These are phyloP conservation scores for Cyclotella cryptica DNA, from an alignment of 108 stramenopile species.

Conservation along the genomic window DNA sequence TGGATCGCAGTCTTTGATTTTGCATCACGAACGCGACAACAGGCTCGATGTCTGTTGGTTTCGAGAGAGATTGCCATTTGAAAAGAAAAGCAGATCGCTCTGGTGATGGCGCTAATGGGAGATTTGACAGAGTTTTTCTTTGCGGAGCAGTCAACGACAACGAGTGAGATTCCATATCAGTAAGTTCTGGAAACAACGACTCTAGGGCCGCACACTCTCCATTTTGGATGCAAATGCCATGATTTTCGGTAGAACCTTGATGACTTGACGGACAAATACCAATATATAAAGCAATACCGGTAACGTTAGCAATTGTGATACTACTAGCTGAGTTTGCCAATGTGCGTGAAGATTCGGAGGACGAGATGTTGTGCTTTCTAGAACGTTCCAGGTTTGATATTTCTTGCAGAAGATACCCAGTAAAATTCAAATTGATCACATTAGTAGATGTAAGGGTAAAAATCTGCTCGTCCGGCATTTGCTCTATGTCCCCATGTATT, in stretches of 20 bases:
- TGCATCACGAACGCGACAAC: constrained; percentile 83
- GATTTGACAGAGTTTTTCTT: constrained; percentile 10
- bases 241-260: not conserved
- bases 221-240: not conserved
- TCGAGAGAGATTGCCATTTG: constrained; percentile 3
- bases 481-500: constrained; percentile 53
- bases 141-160: constrained; percentile 6
- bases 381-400: constrained; percentile 53
- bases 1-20: constrained; percentile 72
- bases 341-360: not conserved
- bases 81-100: constrained; percentile 4
- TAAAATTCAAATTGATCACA: constrained; percentile 61
- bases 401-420: constrained; percentile 65
- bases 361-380: constrained; percentile 4
- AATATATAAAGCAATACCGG: constrained; percentile 21
- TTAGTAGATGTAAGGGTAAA: constrained; percentile 28
- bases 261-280: not conserved
- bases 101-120: constrained; percentile 20
- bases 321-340: not conserved
- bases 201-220: constrained; percentile 14
- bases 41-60: constrained; percentile 50
- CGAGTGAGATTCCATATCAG: constrained; percentile 5
- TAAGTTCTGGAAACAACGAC: constrained; percentile 1
- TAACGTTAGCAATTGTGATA: constrained; percentile 20
- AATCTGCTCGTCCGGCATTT: constrained; percentile 78